These are phyloP conservation scores for Metschnikowia henanensis DNA, from an alignment of 805 yeast species.

Conservation along the genomic window DNA sequence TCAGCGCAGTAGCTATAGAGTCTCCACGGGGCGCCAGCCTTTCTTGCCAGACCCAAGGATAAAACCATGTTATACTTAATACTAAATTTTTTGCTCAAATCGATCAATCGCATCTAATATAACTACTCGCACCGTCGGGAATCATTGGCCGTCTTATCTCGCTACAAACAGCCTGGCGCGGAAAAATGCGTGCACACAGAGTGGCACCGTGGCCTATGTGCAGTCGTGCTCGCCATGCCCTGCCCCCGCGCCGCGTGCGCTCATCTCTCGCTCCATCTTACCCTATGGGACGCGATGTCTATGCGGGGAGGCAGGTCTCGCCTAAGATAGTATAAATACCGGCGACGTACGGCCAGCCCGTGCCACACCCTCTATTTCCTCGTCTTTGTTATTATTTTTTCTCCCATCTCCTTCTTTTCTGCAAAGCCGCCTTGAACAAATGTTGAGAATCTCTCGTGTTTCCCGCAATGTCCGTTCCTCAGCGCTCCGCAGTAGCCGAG, in stretches of 20 bases:
- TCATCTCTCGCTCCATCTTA: slow-evolving; percentile 1
- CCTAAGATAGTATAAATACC: slow-evolving; percentile 1
- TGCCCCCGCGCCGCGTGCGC: slow-evolving; percentile 2
- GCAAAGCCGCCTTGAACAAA: not conserved
- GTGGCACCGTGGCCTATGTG: not conserved
- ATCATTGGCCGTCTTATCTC: not conserved
- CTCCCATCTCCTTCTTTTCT: too few species aligned
- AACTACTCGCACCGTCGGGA: too few species aligned
- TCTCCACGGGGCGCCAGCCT: too few species aligned
- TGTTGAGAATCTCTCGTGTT: slow-evolving; percentile 16
- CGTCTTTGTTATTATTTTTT: too few species aligned
- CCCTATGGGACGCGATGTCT: not conserved
- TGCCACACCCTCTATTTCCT: too few species aligned
- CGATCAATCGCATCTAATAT: too few species aligned
- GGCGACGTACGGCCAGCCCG: not conserved
- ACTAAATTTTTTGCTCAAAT: too few species aligned
- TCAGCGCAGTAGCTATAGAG: too few species aligned
- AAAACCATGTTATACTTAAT: too few species aligned
- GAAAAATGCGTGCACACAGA: not conserved
- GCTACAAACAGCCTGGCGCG: not conserved
- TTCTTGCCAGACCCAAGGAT: too few species aligned
- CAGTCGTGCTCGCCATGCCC: slow-evolving; percentile 5
- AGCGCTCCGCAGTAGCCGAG: slow-evolving; percentile 2
- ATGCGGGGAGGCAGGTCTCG: slow-evolving; percentile 7
- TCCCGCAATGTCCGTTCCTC: slow-evolving; percentile 5